These are phyloP conservation scores for Cercospora sp. DNA, from an alignment of 2,329 filamentous ascomycete species.

Conservation along the genomic window DNA sequence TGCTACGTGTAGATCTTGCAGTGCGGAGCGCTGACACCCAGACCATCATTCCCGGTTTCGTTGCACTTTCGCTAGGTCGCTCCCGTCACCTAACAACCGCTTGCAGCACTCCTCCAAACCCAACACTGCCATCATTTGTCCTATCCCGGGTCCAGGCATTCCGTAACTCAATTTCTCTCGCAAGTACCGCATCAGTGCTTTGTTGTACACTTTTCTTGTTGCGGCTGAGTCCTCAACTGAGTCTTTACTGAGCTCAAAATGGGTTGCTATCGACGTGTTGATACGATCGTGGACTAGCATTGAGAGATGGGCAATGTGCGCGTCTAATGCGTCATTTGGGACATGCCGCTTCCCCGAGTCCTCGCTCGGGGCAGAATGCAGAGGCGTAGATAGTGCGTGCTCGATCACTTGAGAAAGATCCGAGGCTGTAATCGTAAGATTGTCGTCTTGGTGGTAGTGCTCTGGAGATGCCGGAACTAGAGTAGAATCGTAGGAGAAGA, in stretches of 20 bases:
- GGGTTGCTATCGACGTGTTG: background rate
- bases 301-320: background rate
- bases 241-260: background rate
- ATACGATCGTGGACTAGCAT: slow-evolving; percentile 1
- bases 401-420: background rate
- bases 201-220: slow-evolving; percentile 32
- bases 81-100: slow-evolving; percentile 30
- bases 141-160: slow-evolving; percentile 54
- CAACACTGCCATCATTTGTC: slow-evolving; percentile 56
- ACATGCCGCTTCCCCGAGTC: background rate
- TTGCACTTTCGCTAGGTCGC: background rate
- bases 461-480: slow-evolving; percentile 18
- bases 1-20: background rate
- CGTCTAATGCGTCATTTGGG: background rate
- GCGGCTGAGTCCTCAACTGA: slow-evolving; percentile 8
- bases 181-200: slow-evolving; percentile 55
- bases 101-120: slow-evolving; percentile 53
- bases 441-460: slow-evolving; percentile 9
- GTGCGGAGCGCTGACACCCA: background rate
- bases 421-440: background rate
- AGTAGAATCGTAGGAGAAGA: slow-evolving; percentile 49
- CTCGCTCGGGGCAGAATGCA: background rate
- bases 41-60: background rate
- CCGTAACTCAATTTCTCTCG: slow-evolving; percentile 58
- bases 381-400: background rate